These are phyloP conservation scores for Paramecium biaurelia DNA, from an alignment of 73 alveolate species.

Conservation along the genomic window DNA sequence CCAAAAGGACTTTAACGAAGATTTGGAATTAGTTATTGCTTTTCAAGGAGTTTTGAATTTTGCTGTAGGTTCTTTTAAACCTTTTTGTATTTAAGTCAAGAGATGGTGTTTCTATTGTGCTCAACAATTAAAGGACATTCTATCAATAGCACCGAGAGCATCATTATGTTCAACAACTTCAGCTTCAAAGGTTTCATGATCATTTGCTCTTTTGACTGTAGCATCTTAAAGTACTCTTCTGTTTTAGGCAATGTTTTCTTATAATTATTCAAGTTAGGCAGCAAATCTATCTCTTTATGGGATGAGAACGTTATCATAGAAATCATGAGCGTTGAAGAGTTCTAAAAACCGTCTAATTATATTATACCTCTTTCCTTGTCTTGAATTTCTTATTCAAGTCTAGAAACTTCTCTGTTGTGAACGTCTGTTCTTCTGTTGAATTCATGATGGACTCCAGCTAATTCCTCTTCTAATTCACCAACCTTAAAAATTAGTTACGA, in stretches of 20 bases:
- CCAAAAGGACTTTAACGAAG: constrained; percentile 7
- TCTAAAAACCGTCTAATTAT: neutral
- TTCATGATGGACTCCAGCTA: constrained; percentile 28
- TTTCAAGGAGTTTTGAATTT: neutral
- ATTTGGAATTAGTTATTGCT: neutral
- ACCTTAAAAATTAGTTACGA: neutral
- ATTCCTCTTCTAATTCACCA: constrained; percentile 26
- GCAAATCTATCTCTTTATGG: constrained; percentile 52
- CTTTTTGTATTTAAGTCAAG: neutral
- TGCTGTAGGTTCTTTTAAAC: neutral
- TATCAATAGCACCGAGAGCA: constrained; percentile 29
- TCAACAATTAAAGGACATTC: no score
- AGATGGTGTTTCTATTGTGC: no score
- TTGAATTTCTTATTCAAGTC: constrained; percentile 53
- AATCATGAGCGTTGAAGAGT: constrained; percentile 47
- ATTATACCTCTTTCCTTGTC: constrained; percentile 39
- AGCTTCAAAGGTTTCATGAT: constrained; percentile 15
- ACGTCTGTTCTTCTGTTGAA: constrained; percentile 33
- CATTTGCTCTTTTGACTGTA: neutral
- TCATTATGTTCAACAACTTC: constrained; percentile 37
- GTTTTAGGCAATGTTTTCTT: constrained; percentile 25
- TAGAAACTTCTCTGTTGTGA: constrained; percentile 43
- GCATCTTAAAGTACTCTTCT: neutral
- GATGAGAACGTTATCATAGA: constrained; percentile 45
- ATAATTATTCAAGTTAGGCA: constrained; percentile 28